Evolutionary conservation across 257 asterid species (phyloP), one percentile per base, ranked within the genome.

Genomic region (Paraleonurus japonicus): DNA sequence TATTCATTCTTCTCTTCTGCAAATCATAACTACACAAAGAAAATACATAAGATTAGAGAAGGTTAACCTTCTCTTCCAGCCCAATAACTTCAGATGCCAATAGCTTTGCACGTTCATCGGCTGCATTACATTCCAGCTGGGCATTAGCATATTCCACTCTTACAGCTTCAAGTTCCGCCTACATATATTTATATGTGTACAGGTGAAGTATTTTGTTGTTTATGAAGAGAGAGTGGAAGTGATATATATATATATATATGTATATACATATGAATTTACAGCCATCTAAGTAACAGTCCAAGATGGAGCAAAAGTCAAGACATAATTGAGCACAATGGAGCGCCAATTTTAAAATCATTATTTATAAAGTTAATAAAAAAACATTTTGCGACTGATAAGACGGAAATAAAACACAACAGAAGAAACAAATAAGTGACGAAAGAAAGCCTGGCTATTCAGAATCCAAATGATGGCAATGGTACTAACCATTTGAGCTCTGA

Each of bases 1-100:
- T 54, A 26, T n/a, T 67, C 62, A 76, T 60, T 61, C 51, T 47
- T 55, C 70, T 48, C 72, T 64, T 19, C 3, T 65, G 50, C 22
- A 48, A 43, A 10, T 19, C 50, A 20, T 43, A 51, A 51, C 22
- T 54, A 60, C 55, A 19, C 47, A 50, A 71, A 53, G 58, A 47
- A 58, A 55, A 70, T 41, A 39, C 26, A 70, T 16, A 67, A 26
- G 67, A 16, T 58, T 1, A 47, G 73, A 37, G 50, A 20, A 1
- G 64, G 69, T 75, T 47, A 81, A 95, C 99, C 98, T 92, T 95
- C 83, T 95, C 99, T 81, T 95, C 99, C 84, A 92, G 88, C 53
- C 83, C 95, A 82, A 95, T 95, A 72, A 95, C 97, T 88, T 95
- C 99, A 66, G 99, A 87, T 63, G 97, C 98, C 81, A 95, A 84